phyloP scores from a whole-genome alignment of 192 early-diverging fungal species.

The Obelidium mucronatum region DNA sequence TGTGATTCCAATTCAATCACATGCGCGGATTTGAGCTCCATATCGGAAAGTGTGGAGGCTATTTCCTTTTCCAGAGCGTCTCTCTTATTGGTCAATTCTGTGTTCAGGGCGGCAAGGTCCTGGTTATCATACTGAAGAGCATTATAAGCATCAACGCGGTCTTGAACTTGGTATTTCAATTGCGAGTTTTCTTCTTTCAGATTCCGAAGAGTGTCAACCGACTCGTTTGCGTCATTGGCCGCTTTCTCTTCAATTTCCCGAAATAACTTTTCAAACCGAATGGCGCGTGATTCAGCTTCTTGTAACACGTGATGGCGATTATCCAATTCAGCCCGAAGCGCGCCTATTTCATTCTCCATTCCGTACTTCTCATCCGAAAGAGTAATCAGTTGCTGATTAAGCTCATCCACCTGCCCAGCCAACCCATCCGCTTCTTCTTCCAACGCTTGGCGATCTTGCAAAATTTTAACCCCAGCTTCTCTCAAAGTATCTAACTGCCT shows the following conservation, averaged over 20 bases:
- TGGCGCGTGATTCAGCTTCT: slow-evolving; percentile 22
- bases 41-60: background rate
- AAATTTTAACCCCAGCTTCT: slow-evolving; percentile 34
- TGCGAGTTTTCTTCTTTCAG: slow-evolving; percentile 31
- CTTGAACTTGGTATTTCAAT: slow-evolving; percentile 27
- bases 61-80: slow-evolving; percentile 9
- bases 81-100: background rate
- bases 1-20: slow-evolving; percentile 4
- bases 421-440: slow-evolving; percentile 37
- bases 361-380: slow-evolving; percentile 7
- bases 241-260: slow-evolving; percentile 28
- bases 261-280: slow-evolving; percentile 23
- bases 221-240: slow-evolving; percentile 27
- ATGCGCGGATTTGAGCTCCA: slow-evolving; percentile 12
- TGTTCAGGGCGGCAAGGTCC: slow-evolving; percentile 3
- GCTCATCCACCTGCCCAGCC: slow-evolving; percentile 37
- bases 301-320: background rate
- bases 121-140: background rate
- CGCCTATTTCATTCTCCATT: slow-evolving; percentile 3
- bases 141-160: background rate
- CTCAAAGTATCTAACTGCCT: slow-evolving; percentile 13
- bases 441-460: slow-evolving; percentile 26
- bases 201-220: slow-evolving; percentile 37
- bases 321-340: background rate
- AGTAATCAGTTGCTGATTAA: slow-evolving; percentile 2